These are phyloP conservation scores for Sphagnum tenellum DNA, from an alignment of 225 moss, liverwort and hornwort genomes.

Conservation along the genomic window DNA sequence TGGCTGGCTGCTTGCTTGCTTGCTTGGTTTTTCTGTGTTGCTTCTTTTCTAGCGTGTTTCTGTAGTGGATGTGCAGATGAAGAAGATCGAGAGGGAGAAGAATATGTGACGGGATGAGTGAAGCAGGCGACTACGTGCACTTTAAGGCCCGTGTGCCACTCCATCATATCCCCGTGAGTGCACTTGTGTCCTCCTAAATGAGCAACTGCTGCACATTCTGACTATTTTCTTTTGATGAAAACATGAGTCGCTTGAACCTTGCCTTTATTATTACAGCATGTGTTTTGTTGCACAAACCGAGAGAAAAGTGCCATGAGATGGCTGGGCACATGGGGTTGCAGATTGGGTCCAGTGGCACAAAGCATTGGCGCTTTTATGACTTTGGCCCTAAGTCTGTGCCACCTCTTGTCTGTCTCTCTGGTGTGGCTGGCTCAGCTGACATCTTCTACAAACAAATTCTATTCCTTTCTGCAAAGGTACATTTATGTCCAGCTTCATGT, in stretches of 20 bases:
- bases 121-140: constrained; percentile 82
- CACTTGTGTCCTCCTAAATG: too few relatives aligned
- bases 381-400: constrained; percentile 80
- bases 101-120: constrained; percentile 69
- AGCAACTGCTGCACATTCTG: too few relatives aligned
- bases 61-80: constrained; percentile 1
- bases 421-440: constrained; percentile 84
- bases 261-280: too few relatives aligned
- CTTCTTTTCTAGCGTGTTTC: too few relatives aligned
- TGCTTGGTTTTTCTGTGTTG: too few relatives aligned
- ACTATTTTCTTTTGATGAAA: too few relatives aligned
- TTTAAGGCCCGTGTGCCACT: constrained; percentile 95
- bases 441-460: constrained; percentile 98
- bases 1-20: too few relatives aligned
- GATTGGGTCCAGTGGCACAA: constrained; percentile 65
- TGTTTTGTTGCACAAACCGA: too few relatives aligned
- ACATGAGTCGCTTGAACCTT: too few relatives aligned
- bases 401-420: constrained; percentile 85
- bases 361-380: constrained; percentile 95
- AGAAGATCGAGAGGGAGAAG: constrained; percentile 35
- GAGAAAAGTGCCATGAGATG: too few relatives aligned
- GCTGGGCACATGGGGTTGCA: constrained; percentile 7
- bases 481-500: too few relatives aligned
- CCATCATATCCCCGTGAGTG: constrained; percentile 70
- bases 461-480: constrained; percentile 64